Evolutionary conservation across 1,284 basidiomycete genomes (phyloP).

Genomic region (Mycosarcoma mackinlayi): DNA sequence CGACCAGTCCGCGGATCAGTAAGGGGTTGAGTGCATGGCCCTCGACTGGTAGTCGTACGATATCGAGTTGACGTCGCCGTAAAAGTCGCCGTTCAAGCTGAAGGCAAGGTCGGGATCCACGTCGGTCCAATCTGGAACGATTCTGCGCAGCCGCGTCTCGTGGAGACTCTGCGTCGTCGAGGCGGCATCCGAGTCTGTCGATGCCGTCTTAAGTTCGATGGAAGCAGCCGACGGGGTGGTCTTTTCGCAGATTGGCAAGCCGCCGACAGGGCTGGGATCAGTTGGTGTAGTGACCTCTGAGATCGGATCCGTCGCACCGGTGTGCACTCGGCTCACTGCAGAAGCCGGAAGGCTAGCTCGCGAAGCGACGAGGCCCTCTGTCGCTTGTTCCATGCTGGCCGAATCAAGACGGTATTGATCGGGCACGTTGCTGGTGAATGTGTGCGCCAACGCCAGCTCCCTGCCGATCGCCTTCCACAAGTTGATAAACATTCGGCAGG

Average conservation of each 20-base stretch:
- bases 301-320: constrained; percentile 14
- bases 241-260: constrained; percentile 25
- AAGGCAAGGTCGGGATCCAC: constrained; percentile 48
- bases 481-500: constrained; percentile 49
- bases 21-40: constrained; percentile 38
- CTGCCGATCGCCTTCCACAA: constrained; percentile 52
- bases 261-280: constrained; percentile 4
- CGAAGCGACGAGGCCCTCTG: constrained; percentile 25
- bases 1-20: neutral
- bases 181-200: constrained; percentile 3
- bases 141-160: constrained; percentile 15
- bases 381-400: constrained; percentile 24
- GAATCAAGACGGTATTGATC: constrained; percentile 34
- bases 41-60: constrained; percentile 48
- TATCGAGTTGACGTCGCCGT: constrained; percentile 32
- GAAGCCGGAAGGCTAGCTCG: constrained; percentile 9
- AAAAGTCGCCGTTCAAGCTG: constrained; percentile 44
- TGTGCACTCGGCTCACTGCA: neutral
- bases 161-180: constrained; percentile 17
- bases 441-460: constrained; percentile 44
- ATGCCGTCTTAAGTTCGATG: constrained; percentile 6
- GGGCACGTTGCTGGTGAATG: constrained; percentile 30
- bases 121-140: constrained; percentile 48
- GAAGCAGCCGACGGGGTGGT: neutral
- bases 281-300: neutral